These are phyloP conservation scores for Coemansia sp. DNA, from an alignment of 192 early-diverging fungal species.

Conservation along the genomic window DNA sequence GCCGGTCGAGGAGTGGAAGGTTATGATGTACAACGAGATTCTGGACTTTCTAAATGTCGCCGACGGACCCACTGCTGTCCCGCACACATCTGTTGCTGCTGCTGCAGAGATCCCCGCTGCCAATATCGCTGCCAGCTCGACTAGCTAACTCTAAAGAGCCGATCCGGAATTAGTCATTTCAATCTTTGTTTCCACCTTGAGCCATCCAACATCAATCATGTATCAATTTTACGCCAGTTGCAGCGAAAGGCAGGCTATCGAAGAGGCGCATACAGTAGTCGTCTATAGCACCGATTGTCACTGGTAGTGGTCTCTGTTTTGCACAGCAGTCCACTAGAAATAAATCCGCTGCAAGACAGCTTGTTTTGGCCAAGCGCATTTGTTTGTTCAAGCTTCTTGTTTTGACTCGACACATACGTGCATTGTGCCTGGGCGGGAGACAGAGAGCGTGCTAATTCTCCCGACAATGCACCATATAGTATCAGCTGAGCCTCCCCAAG, in stretches of 20 bases:
- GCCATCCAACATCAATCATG: constrained; percentile 1
- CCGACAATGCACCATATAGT: background rate
- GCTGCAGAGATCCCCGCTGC: background rate
- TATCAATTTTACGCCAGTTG: background rate
- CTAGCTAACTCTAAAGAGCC: background rate
- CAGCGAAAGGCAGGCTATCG: background rate
- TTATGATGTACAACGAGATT: constrained; percentile 87
- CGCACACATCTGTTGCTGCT: constrained; percentile 16
- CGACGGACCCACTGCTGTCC: constrained; percentile 37
- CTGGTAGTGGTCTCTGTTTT: background rate
- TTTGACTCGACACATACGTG: background rate
- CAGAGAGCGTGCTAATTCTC: background rate
- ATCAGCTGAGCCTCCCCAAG: constrained; percentile 1
- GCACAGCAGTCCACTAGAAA: background rate
- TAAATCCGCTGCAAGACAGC: background rate
- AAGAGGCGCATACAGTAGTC: background rate
- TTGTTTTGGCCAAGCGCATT: background rate
- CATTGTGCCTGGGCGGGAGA: background rate
- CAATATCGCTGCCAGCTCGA: background rate
- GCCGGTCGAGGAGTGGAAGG: constrained; percentile 83
- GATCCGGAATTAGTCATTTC: background rate
- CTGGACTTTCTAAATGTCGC: constrained; percentile 68
- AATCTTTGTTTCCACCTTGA: background rate
- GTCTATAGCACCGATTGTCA: background rate
- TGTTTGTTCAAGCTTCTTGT: background rate